phyloP scores from a whole-genome alignment of 306 rosid genomes.

The Rosa rugosa region DNA sequence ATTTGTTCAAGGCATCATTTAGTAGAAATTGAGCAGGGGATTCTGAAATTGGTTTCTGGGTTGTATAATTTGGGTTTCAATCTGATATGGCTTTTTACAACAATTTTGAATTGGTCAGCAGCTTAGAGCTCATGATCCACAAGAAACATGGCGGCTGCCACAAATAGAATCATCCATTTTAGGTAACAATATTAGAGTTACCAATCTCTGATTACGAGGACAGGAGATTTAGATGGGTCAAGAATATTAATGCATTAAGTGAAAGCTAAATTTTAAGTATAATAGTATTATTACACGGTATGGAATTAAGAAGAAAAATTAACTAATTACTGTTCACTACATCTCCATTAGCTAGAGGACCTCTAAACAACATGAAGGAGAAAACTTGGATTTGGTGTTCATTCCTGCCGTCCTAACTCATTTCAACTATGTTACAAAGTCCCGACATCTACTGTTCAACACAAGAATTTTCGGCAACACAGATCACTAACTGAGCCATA shows the following conservation, averaged over 20 bases:
- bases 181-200: background rate
- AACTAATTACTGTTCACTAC: background rate
- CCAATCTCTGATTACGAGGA: background rate
- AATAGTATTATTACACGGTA: background rate
- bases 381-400: conserved; percentile 10
- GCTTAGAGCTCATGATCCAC: background rate
- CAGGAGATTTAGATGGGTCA: background rate
- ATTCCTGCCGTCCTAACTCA: conserved; percentile 28
- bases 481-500: conserved; percentile 18
- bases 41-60: background rate
- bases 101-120: background rate
- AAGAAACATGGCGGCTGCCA: background rate
- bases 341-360: background rate
- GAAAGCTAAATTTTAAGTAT: background rate
- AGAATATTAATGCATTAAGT: background rate
- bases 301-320: background rate
- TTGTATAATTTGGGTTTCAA: background rate
- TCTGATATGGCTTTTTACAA: background rate
- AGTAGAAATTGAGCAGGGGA: background rate
- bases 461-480: conserved; percentile 21
- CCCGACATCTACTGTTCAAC: conserved; percentile 31
- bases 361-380: background rate
- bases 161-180: background rate
- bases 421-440: conserved; percentile 38
- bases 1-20: background rate